phyloP scores from a whole-genome alignment of 2,329 filamentous ascomycete species.

The Domatiomyces globalis region DNA sequence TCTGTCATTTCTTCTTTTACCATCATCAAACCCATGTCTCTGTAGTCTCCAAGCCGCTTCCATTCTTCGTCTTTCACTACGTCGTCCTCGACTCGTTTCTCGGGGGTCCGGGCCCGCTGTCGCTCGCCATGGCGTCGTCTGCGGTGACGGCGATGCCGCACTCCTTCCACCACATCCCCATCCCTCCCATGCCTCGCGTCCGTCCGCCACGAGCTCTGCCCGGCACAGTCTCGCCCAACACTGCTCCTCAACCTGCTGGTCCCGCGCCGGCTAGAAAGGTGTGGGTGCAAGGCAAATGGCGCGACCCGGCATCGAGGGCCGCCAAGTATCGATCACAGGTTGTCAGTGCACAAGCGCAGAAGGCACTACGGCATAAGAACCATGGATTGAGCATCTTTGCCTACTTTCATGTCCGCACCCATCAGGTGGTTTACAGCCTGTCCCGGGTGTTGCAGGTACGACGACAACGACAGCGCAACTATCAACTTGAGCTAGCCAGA shows the following conservation, averaged over 20 bases:
- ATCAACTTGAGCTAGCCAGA: no score
- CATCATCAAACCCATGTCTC: neutral
- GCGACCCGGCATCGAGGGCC: slow-evolving; percentile 29
- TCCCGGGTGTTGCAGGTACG: slow-evolving; percentile 41
- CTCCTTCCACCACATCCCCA: slow-evolving; percentile 11
- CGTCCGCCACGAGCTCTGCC: slow-evolving; percentile 16
- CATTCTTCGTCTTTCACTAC: neutral
- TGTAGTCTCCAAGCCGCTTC: neutral
- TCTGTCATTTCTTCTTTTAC: neutral
- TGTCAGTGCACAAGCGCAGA: slow-evolving; percentile 28
- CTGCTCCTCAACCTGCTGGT: slow-evolving; percentile 9
- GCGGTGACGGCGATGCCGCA: slow-evolving; percentile 12
- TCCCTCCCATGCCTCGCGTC: slow-evolving; percentile 16
- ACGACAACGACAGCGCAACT: slow-evolving; percentile 1
- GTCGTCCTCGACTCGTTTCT: no score
- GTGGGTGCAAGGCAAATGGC: slow-evolving; percentile 29
- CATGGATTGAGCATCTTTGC: slow-evolving; percentile 49
- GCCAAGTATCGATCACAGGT: slow-evolving; percentile 25
- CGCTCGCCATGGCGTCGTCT: slow-evolving; percentile 11
- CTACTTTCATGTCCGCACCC: slow-evolving; percentile 47
- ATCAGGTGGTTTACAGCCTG: slow-evolving; percentile 51
- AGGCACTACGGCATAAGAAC: slow-evolving; percentile 32
- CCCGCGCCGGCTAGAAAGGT: slow-evolving; percentile 12
- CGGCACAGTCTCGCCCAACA: slow-evolving; percentile 14
- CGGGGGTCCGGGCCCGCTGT: neutral